Conservation (phyloP, 1,139 yeast genomes). For the Protomyces pachydermus region DNA sequence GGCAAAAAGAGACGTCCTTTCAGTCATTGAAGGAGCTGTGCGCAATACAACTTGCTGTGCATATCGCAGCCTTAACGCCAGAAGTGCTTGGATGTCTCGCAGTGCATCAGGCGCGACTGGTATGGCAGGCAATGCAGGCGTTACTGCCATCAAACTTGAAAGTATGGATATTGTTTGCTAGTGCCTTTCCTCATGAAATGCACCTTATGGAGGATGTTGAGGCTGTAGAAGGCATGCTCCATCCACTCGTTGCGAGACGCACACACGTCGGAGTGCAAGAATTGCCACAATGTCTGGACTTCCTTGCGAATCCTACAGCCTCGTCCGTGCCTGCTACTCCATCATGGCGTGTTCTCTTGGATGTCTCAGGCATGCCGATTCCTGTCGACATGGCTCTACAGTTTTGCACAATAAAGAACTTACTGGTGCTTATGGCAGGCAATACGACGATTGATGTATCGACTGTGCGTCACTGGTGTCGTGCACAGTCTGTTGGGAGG, state of each 20-base stretch:
- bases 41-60: not conserved
- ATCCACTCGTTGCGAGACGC: not conserved
- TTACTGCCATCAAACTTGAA: not conserved
- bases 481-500: conserved; percentile 9
- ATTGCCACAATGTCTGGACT: not conserved
- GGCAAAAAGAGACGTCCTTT: not conserved
- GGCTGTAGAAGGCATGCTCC: not conserved
- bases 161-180: not conserved
- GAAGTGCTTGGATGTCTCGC: not conserved
- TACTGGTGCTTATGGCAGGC: not conserved
- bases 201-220: not conserved
- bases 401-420: not conserved
- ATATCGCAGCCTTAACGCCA: not conserved
- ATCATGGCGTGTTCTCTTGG: conserved; percentile 10
- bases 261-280: not conserved
- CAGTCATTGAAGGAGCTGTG: not conserved
- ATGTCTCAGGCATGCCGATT: conserved; percentile 6
- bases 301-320: not conserved
- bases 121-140: not conserved
- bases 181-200: not conserved
- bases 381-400: conserved; percentile 10
- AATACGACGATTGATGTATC: conserved; percentile 1
- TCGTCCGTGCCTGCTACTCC: not conserved
- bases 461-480: conserved; percentile 12
- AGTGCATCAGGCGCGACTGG: not conserved